phyloP scores from a whole-genome alignment of 2,329 filamentous ascomycete species.

The Ophiostoma novo-ulmi region DNA sequence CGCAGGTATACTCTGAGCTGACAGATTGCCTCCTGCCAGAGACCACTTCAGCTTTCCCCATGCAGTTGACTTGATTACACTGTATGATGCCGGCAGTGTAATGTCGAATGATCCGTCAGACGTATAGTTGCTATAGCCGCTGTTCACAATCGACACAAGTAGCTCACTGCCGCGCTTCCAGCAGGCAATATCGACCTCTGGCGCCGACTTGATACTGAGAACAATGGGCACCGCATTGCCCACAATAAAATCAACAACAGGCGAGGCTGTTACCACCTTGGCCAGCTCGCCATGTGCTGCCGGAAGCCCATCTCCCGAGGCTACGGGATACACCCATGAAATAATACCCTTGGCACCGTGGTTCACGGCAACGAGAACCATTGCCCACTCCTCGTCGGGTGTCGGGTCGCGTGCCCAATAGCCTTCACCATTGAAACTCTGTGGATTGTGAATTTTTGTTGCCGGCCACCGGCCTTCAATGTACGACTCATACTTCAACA shows the following conservation, averaged over 20 bases:
- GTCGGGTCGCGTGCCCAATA: slow-evolving; percentile 47
- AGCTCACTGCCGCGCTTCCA: slow-evolving; percentile 33
- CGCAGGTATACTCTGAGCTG: slow-evolving; percentile 31
- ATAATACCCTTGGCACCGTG: slow-evolving; percentile 43
- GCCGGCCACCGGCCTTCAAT: slow-evolving; percentile 40
- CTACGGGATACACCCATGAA: slow-evolving; percentile 44
- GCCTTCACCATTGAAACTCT: slow-evolving; percentile 45
- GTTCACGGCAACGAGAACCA: slow-evolving; percentile 43
- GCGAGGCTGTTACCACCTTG: slow-evolving; percentile 35
- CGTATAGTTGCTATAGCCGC: slow-evolving; percentile 27
- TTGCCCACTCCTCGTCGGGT: slow-evolving; percentile 40
- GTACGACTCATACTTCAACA: slow-evolving; percentile 38
- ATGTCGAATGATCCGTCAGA: background rate
- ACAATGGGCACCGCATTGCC: slow-evolving; percentile 30
- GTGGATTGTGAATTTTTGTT: slow-evolving; percentile 43
- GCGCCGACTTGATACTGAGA: slow-evolving; percentile 26
- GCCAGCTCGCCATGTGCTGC: slow-evolving; percentile 39
- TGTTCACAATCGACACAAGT: slow-evolving; percentile 39
- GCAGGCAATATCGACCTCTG: slow-evolving; percentile 35
- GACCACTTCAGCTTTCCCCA: slow-evolving; percentile 32
- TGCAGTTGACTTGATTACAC: background rate
- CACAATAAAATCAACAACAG: slow-evolving; percentile 40
- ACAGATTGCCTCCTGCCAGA: slow-evolving; percentile 30
- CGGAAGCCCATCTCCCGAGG: slow-evolving; percentile 32
- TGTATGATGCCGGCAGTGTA: background rate